Evolutionary conservation across 2,329 filamentous ascomycete species (phyloP).

Genomic region (Tolypocladium guangdongense): DNA sequence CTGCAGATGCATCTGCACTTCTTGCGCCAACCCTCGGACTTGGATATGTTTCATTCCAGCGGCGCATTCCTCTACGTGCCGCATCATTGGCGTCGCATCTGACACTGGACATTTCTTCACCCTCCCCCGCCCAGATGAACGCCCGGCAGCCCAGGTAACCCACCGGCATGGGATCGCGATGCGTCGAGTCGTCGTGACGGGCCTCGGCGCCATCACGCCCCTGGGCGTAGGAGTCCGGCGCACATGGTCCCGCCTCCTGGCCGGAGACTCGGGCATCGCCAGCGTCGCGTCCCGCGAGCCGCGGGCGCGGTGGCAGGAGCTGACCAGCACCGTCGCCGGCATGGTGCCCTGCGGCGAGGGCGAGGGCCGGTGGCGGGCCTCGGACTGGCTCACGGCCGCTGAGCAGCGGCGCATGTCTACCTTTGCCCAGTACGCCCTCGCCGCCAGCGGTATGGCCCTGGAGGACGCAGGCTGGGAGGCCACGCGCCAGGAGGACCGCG

Average conservation of each 20-base stretch:
- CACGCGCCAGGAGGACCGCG: conserved; percentile 46
- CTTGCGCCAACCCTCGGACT: neutral
- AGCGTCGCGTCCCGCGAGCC: conserved; percentile 55
- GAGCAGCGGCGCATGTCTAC: conserved; percentile 72
- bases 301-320: conserved; percentile 48
- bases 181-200: conserved; percentile 73
- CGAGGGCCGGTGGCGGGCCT: conserved; percentile 36
- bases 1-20: neutral
- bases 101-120: too few species aligned
- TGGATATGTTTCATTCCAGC: neutral
- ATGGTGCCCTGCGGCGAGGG: conserved; percentile 51
- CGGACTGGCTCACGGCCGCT: conserved; percentile 40
- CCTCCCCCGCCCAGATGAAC: neutral
- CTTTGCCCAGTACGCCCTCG: conserved; percentile 87
- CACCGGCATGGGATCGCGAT: conserved; percentile 25
- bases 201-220: conserved; percentile 72
- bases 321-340: conserved; percentile 80
- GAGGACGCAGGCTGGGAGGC: conserved; percentile 71
- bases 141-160: neutral
- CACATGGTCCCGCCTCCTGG: conserved; percentile 73
- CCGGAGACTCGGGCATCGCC: conserved; percentile 69
- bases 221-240: conserved; percentile 67
- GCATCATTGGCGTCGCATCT: too few species aligned
- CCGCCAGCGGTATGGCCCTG: conserved; percentile 76
- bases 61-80: too few species aligned